Evolutionary conservation across 1,284 basidiomycete genomes (phyloP).

Genomic region (Cutaneotrichosporon daszewskae): DNA sequence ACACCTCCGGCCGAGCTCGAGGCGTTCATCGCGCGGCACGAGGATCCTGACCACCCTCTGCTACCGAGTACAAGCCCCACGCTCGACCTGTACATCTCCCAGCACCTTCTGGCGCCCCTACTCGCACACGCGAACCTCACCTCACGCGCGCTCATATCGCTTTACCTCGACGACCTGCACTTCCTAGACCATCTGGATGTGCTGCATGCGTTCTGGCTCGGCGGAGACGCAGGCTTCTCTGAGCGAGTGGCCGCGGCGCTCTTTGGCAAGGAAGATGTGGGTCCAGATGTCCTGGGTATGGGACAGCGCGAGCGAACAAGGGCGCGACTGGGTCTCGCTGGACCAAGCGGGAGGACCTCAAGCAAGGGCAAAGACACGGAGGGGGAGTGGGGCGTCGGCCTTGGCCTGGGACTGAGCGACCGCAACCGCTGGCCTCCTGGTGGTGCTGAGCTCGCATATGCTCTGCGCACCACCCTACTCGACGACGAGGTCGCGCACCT

Average conservation of each 20-base stretch:
- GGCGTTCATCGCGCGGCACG: conserved; percentile 27
- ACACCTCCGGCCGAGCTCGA: conserved; percentile 26
- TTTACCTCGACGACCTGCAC: conserved; percentile 38
- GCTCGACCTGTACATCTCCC: conserved; percentile 32
- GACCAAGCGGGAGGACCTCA: no score
- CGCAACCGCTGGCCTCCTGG: conserved; percentile 74
- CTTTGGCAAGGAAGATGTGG: conserved; percentile 36
- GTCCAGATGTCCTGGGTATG: conserved; percentile 20
- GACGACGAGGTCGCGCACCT: conserved; percentile 19
- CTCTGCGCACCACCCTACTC: conserved; percentile 53
- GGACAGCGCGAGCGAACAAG: conserved; percentile 18
- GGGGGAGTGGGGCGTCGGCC: conserved; percentile 54
- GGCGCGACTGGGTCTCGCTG: conserved; percentile 35
- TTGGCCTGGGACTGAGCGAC: conserved; percentile 64
- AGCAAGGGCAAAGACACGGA: conserved; percentile 7
- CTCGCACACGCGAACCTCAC: conserved; percentile 31
- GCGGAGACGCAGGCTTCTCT: conserved; percentile 34
- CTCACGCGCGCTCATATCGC: conserved; percentile 36
- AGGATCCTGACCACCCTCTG: conserved; percentile 18
- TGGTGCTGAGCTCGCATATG: conserved; percentile 72
- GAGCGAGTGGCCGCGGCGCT: conserved; percentile 33
- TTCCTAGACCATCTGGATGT: conserved; percentile 42
- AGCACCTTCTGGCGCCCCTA: conserved; percentile 33
- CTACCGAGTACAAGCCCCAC: conserved; percentile 30
- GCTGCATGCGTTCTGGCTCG: conserved; percentile 38